A percentile compares a stretch with the other conserved stretches of the same genome.
Evolutionary conservation across 2,329 filamentous ascomycete genomes (phyloP).

Genomic region (Neobulgaria alba): DNA sequence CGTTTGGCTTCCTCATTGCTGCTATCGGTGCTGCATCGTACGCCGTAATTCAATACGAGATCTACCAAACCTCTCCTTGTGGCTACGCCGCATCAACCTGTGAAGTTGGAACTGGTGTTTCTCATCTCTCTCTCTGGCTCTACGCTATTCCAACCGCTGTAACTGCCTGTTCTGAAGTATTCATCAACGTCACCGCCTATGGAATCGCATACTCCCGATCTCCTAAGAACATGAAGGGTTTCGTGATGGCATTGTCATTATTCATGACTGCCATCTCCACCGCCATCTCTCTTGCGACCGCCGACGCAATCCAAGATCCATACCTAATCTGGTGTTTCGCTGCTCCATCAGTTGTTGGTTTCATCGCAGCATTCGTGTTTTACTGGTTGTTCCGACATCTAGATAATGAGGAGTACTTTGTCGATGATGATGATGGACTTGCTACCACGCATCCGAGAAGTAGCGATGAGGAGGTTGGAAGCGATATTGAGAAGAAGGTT

Average conservation of each 20-base stretch:
- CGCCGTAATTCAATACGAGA: conserved; percentile 49
- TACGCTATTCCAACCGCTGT: conserved; percentile 35
- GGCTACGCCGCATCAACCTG: conserved; percentile 32
- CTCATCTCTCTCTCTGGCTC: conserved; percentile 20
- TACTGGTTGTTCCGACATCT: conserved; percentile 58
- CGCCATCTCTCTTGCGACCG: conserved; percentile 13
- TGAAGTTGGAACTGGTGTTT: conserved; percentile 11
- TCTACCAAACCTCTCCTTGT: conserved; percentile 55
- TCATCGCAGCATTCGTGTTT: conserved; percentile 53
- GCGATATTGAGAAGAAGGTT: too few relatives aligned
- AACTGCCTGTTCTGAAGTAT: conserved; percentile 47
- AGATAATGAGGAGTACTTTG: conserved; percentile 50
- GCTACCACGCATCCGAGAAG: too few relatives aligned
- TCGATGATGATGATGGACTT: conserved; percentile 3
- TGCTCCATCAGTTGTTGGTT: conserved; percentile 51
- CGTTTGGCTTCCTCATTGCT: conserved; percentile 58
- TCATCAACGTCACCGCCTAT: conserved; percentile 51
- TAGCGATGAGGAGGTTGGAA: too few relatives aligned
- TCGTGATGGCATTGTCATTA: conserved; percentile 60
- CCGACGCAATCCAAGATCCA: conserved; percentile 41
- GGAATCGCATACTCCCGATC: conserved; percentile 73
- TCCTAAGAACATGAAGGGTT: conserved; percentile 68
- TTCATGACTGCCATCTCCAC: conserved; percentile 55
- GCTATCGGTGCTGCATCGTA: conserved; percentile 49
- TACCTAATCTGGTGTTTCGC: conserved; percentile 64